phyloP scores from a whole-genome alignment of 345 rosid species.

The Adansonia digitata region DNA sequence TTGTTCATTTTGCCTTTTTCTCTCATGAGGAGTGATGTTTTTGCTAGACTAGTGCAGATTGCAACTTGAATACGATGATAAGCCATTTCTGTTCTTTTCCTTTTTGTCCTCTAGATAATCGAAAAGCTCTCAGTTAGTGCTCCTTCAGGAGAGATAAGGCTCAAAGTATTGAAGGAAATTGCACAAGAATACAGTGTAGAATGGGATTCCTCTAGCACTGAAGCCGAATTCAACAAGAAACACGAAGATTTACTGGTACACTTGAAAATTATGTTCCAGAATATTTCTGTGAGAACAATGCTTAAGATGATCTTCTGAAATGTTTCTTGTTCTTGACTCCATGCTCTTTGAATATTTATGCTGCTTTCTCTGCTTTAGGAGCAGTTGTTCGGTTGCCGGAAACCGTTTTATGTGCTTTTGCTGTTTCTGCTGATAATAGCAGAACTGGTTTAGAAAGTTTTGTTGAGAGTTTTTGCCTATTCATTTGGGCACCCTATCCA shows the following conservation, averaged over 20 bases:
- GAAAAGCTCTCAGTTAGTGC: constrained; percentile 82
- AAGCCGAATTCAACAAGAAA: constrained; percentile 74
- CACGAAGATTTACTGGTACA: constrained; percentile 90
- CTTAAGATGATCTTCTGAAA: neutral
- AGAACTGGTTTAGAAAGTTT: neutral
- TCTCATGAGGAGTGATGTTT: neutral
- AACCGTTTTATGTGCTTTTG: neutral
- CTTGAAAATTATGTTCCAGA: constrained; percentile 6
- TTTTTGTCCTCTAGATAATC: constrained; percentile 46
- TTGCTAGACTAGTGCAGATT: neutral
- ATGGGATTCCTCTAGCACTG: constrained; percentile 85
- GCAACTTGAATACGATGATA: constrained; percentile 9
- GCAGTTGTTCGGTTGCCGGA: neutral
- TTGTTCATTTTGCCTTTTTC: constrained; percentile 11
- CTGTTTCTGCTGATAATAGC: neutral
- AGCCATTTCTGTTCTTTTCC: constrained; percentile 5
- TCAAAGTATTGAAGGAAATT: constrained; percentile 75
- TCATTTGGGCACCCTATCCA: neutral
- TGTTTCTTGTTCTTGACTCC: neutral
- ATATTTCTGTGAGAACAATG: neutral
- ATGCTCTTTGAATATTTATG: neutral
- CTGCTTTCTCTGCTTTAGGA: neutral
- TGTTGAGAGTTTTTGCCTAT: neutral
- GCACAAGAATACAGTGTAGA: constrained; percentile 59
- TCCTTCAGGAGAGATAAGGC: constrained; percentile 68